Base-by-base conservation (phyloP, 495 filamentous ascomycete genomes). In the Neurospora sp. region DNA sequence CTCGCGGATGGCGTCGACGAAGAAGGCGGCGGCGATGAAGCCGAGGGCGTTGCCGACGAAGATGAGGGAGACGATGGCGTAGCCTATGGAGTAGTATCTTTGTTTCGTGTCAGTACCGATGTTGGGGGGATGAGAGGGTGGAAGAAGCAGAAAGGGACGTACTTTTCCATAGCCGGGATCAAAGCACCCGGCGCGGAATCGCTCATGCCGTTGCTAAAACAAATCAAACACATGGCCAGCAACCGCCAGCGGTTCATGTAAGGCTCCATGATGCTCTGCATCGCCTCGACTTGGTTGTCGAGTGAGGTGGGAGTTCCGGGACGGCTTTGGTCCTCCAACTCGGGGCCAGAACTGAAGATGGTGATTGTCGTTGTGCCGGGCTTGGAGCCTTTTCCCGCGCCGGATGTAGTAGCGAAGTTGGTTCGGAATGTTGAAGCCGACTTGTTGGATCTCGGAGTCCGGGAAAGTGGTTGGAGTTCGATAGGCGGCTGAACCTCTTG, bases 11-110 rank as follows among this genome's bases (percentile, higher is more conserved):
- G 78, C 82, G 76, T 91, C 87, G 44, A 89, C 87, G 73, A 89
- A 83, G 35, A 91, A 88, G 2, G 92, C 92, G 4, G 91, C 91
- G 59, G 85, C 76, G 76, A 94, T 89, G 82, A 93, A 96, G 27
- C 93, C 93, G 18, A 91, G 69, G 0, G 93, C 93, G 74, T 92
- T 92, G 48, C 89, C 85, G 37, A 97, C 86, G 84, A 94, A 96
- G 76, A 97, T 90, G 9, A 94, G 81, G 12, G 92, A 93, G 35
- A 94, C 90, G 31, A 92, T 77, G 7, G 90, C 89, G 73, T 94
- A 94, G 70, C 88, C 89, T 69, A 94, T 91, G 69, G 82, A 71
- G 77, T 94, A 95, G 72, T 91, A 74, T 20, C 84, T 85, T 44
- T 27, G n/a, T 12, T 72, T 10, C 71, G 7, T 12, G 37, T 76